Evolutionary conservation across 139 green algal genomes (phyloP).

Genomic region (Axilococcus clingmanii): DNA sequence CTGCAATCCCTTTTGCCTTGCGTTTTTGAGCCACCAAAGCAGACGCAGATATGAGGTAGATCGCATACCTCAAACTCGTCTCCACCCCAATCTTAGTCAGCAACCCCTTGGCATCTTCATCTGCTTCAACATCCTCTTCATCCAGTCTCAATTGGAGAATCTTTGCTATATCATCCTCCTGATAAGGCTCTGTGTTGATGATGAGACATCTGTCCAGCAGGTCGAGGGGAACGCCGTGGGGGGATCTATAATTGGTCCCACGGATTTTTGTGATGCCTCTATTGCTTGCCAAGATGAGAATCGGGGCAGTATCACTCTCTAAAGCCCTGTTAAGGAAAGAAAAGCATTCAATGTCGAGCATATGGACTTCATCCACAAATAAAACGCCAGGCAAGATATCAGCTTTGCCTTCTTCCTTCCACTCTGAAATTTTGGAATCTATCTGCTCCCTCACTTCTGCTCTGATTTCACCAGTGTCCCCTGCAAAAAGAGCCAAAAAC

Average conservation of each 20-base stretch:
- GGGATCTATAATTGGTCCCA: slow-evolving; percentile 86
- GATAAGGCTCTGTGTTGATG: slow-evolving; percentile 92
- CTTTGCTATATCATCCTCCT: slow-evolving; percentile 80
- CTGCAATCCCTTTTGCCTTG: slow-evolving; percentile 77
- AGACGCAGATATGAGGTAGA: slow-evolving; percentile 92
- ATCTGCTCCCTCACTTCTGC: slow-evolving; percentile 76
- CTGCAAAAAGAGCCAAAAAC: slow-evolving; percentile 96
- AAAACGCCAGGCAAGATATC: slow-evolving; percentile 97
- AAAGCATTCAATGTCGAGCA: slow-evolving; percentile 99
- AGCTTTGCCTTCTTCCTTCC: slow-evolving; percentile 98
- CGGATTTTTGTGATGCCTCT: slow-evolving; percentile 93
- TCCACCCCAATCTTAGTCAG: slow-evolving; percentile 93
- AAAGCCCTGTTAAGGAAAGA: slow-evolving; percentile 95
- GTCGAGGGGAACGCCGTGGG: slow-evolving; percentile 98
- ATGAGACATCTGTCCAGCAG: slow-evolving; percentile 97
- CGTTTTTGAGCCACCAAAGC: slow-evolving; percentile 70
- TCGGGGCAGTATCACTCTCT: slow-evolving; percentile 94
- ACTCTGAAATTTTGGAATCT: slow-evolving; percentile 68
- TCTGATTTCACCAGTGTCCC: slow-evolving; percentile 97
- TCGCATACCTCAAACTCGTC: slow-evolving; percentile 91
- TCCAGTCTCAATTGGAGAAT: slow-evolving; percentile 86
- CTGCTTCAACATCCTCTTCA: slow-evolving; percentile 68
- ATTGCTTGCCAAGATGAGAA: slow-evolving; percentile 98
- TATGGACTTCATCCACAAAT: slow-evolving; percentile 98
- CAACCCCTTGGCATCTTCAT: slow-evolving; percentile 85